Evolutionary conservation across 148 eudicot genomes (phyloP).

Genomic region (Dianthus caryophyllus): DNA sequence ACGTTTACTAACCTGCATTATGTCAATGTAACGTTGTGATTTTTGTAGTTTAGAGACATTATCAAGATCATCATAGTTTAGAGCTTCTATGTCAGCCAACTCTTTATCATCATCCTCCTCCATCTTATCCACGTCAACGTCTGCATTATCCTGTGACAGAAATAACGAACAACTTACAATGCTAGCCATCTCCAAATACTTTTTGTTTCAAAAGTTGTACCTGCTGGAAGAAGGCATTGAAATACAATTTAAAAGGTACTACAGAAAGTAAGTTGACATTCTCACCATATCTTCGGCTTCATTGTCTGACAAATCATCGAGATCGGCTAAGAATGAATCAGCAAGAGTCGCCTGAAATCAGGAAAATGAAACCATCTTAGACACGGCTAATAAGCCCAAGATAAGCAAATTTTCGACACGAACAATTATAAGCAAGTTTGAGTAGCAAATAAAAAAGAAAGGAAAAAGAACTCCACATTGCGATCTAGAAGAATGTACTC

Average conservation of each 20-base stretch:
- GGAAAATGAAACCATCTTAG: background rate
- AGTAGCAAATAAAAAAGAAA: no score
- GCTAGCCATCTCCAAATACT: background rate
- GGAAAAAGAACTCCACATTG: background rate
- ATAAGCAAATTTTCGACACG: background rate
- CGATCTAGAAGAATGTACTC: background rate
- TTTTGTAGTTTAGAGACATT: constrained; percentile 83
- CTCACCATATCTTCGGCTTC: constrained; percentile 66
- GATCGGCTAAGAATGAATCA: constrained; percentile 96
- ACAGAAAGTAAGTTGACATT: background rate
- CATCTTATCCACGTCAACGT: constrained; percentile 54
- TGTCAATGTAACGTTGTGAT: constrained; percentile 72
- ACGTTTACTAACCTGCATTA: constrained; percentile 65
- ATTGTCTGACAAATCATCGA: constrained; percentile 90
- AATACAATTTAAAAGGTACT: background rate
- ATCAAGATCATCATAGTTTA: constrained; percentile 89
- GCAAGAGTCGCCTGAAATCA: constrained; percentile 72
- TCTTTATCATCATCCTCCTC: constrained; percentile 89
- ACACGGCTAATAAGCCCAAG: background rate
- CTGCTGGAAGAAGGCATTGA: background rate
- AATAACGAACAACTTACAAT: background rate
- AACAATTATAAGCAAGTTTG: background rate
- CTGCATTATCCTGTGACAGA: constrained; percentile 53
- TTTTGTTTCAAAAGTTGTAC: background rate
- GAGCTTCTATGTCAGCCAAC: constrained; percentile 70